These are phyloP conservation scores for Syncephalis plumigaleata DNA, from an alignment of 371 early-diverging fungal species.

Conservation along the genomic window DNA sequence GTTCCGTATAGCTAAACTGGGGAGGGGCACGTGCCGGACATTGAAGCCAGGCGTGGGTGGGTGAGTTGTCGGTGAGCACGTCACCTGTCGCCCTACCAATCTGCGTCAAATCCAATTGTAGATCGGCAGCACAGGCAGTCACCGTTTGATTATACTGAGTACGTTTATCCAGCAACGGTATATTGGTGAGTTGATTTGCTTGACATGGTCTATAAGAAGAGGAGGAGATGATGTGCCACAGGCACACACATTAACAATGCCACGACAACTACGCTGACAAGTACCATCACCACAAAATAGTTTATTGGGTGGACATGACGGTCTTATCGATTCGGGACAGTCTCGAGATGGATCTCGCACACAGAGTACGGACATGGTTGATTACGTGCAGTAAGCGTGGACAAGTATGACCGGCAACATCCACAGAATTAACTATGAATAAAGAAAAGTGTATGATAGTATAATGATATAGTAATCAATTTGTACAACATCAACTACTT, in stretches of 20 bases:
- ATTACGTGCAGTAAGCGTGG: constrained; percentile 17
- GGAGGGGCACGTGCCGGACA: constrained; percentile 28
- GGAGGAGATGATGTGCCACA: constrained; percentile 15
- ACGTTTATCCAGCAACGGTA: constrained; percentile 25
- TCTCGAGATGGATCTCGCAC: constrained; percentile 15
- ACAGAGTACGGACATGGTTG: constrained; percentile 29
- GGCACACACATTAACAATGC: constrained; percentile 19
- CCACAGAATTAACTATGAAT: constrained; percentile 32
- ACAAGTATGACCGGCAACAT: constrained; percentile 25
- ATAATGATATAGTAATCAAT: no score
- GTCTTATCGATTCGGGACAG: constrained; percentile 19
- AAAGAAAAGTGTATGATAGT: no score
- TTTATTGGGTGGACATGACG: constrained; percentile 22
- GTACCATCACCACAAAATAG: constrained; percentile 31
- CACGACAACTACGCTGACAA: constrained; percentile 21
- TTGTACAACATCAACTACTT: no score
- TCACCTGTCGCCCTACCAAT: constrained; percentile 8
- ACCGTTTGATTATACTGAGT: constrained; percentile 22
- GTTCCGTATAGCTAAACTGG: constrained; percentile 27
- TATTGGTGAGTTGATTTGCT: constrained; percentile 22
- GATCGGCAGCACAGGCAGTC: constrained; percentile 21
- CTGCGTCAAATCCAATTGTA: constrained; percentile 4
- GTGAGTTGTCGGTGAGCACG: constrained; percentile 15
- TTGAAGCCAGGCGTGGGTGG: constrained; percentile 20
- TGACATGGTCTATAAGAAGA: constrained; percentile 8